Percentiles rank a stretch among this genome's conserved stretches.
These are phyloP conservation scores for Moesziomyces sp. DNA, from an alignment of 1,284 basidiomycete species.

Conservation along the genomic window DNA sequence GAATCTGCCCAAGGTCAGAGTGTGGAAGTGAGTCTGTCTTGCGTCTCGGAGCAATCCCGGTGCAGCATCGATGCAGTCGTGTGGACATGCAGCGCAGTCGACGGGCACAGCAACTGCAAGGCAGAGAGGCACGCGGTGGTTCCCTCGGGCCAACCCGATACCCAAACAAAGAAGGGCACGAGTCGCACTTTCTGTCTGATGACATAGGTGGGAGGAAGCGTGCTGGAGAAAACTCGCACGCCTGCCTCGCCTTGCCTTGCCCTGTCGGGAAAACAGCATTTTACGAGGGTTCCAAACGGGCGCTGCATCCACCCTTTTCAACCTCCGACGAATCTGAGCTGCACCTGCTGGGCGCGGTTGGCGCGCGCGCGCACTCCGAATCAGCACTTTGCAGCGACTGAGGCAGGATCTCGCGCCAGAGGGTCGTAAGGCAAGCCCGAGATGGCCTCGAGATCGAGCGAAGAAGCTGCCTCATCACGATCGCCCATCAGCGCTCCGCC, in stretches of 20 bases:
- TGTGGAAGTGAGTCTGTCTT: neutral
- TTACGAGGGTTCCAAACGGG: neutral
- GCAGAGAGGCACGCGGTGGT: too few species aligned
- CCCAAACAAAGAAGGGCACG: neutral
- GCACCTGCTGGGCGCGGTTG: neutral
- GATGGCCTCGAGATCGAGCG: too few species aligned
- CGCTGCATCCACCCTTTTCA: neutral
- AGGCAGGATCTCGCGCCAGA: too few species aligned
- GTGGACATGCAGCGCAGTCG: neutral
- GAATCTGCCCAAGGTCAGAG: too few species aligned
- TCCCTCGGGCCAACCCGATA: neutral
- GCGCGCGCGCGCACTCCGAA: too few species aligned
- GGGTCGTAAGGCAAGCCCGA: too few species aligned
- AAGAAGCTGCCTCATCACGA: too few species aligned
- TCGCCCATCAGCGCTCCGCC: too few species aligned
- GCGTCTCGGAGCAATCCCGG: conserved; percentile 9
- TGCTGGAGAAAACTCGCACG: neutral
- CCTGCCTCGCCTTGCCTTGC: neutral
- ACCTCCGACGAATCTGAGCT: neutral
- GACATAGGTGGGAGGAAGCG: conserved; percentile 14
- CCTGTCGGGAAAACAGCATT: neutral
- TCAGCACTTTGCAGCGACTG: too few species aligned
- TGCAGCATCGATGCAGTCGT: neutral
- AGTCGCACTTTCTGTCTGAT: conserved; percentile 10
- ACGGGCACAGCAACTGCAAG: neutral